Percentiles rank a stretch among this genome's conserved stretches.
Conservation (phyloP, 2,329 filamentous ascomycete genomes). For the Pseudocercospora macadamiae region DNA sequence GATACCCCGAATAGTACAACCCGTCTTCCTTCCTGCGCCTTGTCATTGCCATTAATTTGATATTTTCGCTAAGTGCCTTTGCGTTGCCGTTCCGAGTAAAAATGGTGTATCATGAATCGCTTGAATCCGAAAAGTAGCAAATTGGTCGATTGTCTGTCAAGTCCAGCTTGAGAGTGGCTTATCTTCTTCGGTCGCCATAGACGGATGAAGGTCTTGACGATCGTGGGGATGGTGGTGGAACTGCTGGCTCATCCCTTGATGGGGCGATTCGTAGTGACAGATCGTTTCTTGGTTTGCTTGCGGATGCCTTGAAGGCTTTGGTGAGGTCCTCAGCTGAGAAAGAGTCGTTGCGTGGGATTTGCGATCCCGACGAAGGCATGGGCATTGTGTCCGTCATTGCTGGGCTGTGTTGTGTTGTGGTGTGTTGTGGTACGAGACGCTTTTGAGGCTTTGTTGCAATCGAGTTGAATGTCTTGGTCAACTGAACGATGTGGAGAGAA, state of each 20-base stretch:
- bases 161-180: conserved; percentile 19
- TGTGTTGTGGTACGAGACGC: no score
- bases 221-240: conserved; percentile 38
- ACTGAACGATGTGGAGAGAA: neutral
- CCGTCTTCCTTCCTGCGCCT: neutral
- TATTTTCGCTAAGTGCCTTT: neutral
- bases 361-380: conserved; percentile 26
- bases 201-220: conserved; percentile 33
- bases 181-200: conserved; percentile 31
- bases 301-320: conserved; percentile 39
- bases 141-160: conserved; percentile 10
- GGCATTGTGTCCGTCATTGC: conserved; percentile 41
- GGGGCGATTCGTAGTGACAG: conserved; percentile 34
- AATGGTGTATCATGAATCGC: conserved; percentile 7
- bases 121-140: neutral
- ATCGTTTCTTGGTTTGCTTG: conserved; percentile 36
- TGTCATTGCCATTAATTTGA: conserved; percentile 1
- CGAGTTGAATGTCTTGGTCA: conserved; percentile 1
- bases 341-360: conserved; percentile 40
- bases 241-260: conserved; percentile 31
- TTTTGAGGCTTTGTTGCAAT: no score
- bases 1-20: no score
- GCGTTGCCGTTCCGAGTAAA: neutral
- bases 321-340: conserved; percentile 40
- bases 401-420: conserved; percentile 12